Percentiles rank a stretch among this genome's conserved stretches.
Conservation (phyloP, 805 yeast genomes). For the Kodamaea jinghongensis region DNA sequence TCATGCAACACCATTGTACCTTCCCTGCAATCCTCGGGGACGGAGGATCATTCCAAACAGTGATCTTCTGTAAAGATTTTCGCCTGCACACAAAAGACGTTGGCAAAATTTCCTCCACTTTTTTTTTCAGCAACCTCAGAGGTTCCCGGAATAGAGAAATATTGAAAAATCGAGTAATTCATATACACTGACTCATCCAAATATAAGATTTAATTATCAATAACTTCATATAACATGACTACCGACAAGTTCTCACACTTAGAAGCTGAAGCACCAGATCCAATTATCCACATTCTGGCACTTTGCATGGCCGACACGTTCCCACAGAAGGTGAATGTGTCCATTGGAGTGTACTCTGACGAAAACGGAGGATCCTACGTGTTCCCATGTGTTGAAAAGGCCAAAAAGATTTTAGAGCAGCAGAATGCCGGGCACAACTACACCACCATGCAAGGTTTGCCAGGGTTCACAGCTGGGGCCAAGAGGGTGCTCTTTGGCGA, state of each 20-base stretch:
- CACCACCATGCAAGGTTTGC: slow-evolving; percentile 41
- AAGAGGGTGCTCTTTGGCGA: slow-evolving; percentile 36
- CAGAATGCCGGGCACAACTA: slow-evolving; percentile 46
- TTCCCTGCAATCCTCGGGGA: too few species aligned
- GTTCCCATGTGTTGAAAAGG: slow-evolving; percentile 37
- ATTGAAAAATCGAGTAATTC: not conserved
- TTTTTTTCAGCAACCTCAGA: too few species aligned
- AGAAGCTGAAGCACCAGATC: slow-evolving; percentile 24
- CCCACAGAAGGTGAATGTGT: slow-evolving; percentile 38
- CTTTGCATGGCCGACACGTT: slow-evolving; percentile 23
- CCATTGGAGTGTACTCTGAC: slow-evolving; percentile 46
- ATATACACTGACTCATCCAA: not conserved
- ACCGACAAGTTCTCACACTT: slow-evolving; percentile 18
- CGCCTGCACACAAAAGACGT: too few species aligned
- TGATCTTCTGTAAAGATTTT: too few species aligned
- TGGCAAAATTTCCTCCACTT: too few species aligned
- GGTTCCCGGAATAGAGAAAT: too few species aligned
- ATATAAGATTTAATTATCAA: not conserved
- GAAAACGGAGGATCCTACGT: slow-evolving; percentile 35
- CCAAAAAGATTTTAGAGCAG: slow-evolving; percentile 29
- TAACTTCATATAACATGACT: slow-evolving; percentile 12
- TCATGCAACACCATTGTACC: too few species aligned
- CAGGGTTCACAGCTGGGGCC: slow-evolving; percentile 34
- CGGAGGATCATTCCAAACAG: too few species aligned
- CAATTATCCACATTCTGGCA: slow-evolving; percentile 24